Percentiles rank a stretch among this genome's conserved stretches.
Evolutionary conservation across 2,329 filamentous ascomycete species (phyloP).

Genomic region (Rhynchosporium secalis): DNA sequence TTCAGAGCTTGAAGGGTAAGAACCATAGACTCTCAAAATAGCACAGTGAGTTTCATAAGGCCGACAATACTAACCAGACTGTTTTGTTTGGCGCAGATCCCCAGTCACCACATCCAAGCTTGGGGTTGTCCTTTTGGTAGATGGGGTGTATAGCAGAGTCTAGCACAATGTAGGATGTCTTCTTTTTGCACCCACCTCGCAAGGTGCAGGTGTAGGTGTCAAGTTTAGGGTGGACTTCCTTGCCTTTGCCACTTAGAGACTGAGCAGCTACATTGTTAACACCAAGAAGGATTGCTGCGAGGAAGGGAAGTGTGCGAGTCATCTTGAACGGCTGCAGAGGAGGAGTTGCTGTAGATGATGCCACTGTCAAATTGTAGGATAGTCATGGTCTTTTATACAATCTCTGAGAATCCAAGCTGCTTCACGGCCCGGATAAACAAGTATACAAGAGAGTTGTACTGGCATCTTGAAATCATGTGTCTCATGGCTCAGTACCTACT

Average conservation of each 20-base stretch:
- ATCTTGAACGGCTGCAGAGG: not conserved
- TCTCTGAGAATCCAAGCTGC: not conserved
- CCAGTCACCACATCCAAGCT: constrained; percentile 23
- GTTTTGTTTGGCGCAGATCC: constrained; percentile 42
- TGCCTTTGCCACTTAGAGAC: constrained; percentile 41
- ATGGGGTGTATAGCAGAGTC: constrained; percentile 50
- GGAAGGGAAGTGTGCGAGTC: constrained; percentile 4
- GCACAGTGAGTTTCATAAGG: too few species aligned
- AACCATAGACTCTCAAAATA: too few species aligned
- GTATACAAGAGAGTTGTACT: not conserved
- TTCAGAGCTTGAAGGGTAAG: too few species aligned
- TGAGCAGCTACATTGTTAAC: constrained; percentile 39
- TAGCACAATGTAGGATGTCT: constrained; percentile 51
- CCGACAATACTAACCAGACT: constrained; percentile 40
- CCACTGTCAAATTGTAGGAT: not conserved
- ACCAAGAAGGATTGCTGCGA: not conserved
- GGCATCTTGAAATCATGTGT: not conserved
- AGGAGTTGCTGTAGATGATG: constrained; percentile 8
- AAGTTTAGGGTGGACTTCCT: constrained; percentile 53
- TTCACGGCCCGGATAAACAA: constrained; percentile 3
- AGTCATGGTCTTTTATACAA: constrained; percentile 2
- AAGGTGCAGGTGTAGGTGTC: constrained; percentile 55
- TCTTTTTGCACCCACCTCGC: constrained; percentile 48
- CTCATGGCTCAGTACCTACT: not conserved
- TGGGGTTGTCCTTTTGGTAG: constrained; percentile 44